Evolutionary conservation across 805 yeast species (phyloP).

Genomic region (Isabelozyma pseudorhagii): DNA sequence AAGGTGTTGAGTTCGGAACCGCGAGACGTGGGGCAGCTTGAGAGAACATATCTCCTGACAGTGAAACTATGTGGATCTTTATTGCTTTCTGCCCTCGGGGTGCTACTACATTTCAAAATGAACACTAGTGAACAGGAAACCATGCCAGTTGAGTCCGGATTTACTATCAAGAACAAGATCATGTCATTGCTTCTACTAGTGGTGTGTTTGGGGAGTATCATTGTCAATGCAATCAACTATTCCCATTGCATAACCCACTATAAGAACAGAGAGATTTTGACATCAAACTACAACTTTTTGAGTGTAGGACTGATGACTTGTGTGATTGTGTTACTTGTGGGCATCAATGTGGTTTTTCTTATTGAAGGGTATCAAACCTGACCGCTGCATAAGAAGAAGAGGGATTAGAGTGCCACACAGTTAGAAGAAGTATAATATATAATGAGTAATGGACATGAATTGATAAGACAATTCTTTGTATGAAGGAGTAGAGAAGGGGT

Average conservation of each 20-base stretch:
- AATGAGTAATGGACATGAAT: background rate
- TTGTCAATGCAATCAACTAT: background rate
- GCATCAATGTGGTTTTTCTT: background rate
- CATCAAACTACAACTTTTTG: background rate
- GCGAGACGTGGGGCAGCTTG: background rate
- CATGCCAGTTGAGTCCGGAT: background rate
- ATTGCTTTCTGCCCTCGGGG: background rate
- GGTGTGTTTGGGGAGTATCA: background rate
- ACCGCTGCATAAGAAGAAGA: background rate
- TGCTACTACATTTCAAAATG: background rate
- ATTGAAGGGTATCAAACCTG: background rate
- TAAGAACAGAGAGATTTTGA: background rate
- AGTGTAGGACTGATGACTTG: background rate
- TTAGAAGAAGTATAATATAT: background rate
- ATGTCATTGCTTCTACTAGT: background rate
- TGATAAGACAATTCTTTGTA: background rate
- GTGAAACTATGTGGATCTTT: background rate
- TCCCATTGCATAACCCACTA: background rate
- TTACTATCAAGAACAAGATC: background rate
- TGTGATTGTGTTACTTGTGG: background rate
- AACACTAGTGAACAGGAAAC: background rate
- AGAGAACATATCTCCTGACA: background rate
- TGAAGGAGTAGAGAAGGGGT: no score
- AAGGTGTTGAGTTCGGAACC: background rate
- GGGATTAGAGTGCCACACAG: background rate